Percentiles rank a stretch among this genome's conserved stretches.
Evolutionary conservation across 2,329 filamentous ascomycete species (phyloP).

Genomic region (Aspergillus fijiensis): DNA sequence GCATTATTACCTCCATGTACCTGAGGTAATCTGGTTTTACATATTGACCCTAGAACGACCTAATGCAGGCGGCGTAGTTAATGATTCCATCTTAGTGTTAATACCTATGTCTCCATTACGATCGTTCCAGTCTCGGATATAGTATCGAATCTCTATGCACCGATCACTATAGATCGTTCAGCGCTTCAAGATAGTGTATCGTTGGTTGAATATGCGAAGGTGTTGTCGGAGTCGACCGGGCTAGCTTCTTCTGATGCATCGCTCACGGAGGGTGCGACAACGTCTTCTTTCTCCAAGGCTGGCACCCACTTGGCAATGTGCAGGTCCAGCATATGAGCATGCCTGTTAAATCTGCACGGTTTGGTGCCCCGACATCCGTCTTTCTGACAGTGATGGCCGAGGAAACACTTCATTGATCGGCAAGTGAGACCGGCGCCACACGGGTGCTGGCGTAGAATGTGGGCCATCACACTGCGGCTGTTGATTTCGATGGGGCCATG

Average conservation of each 20-base stretch:
- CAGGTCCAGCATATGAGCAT: slow-evolving; percentile 26
- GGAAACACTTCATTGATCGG: slow-evolving; percentile 44
- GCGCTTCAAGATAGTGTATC: background rate
- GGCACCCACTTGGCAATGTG: background rate
- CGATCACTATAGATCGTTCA: background rate
- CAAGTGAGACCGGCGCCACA: slow-evolving; percentile 46
- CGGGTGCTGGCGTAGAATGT: slow-evolving; percentile 45
- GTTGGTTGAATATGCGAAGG: background rate
- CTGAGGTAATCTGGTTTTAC: background rate
- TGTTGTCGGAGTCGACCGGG: background rate
- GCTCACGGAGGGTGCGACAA: background rate
- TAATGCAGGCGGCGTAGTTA: background rate
- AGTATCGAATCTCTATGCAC: background rate
- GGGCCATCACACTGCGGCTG: slow-evolving; percentile 44
- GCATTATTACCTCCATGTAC: background rate
- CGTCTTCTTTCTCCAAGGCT: background rate
- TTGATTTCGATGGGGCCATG: slow-evolving; percentile 45
- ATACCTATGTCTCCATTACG: background rate
- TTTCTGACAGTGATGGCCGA: slow-evolving; percentile 47
- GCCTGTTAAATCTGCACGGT: slow-evolving; percentile 32
- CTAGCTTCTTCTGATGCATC: background rate
- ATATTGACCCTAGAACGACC: background rate
- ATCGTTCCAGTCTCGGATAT: background rate
- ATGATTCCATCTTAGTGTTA: background rate
- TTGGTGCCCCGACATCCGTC: slow-evolving; percentile 32